Evolutionary conservation across 768 basidiomycete genomes (phyloP).

Genomic region (Mycena maculata): DNA sequence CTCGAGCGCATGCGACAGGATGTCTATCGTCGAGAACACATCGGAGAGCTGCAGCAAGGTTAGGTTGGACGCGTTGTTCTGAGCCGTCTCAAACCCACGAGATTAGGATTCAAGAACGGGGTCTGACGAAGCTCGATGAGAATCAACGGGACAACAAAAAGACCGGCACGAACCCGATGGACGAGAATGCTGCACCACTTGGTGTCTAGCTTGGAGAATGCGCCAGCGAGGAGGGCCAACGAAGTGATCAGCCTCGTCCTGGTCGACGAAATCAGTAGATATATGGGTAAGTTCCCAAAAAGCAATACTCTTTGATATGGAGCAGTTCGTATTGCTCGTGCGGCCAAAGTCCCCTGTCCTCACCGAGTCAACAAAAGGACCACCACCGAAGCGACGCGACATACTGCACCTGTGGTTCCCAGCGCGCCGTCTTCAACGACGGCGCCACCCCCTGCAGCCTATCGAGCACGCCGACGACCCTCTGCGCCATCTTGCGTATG

Average conservation of each 20-base stretch:
- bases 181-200: conserved; percentile 59
- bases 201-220: conserved; percentile 54
- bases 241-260: conserved; percentile 48
- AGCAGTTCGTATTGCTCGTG: conserved; percentile 50
- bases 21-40: conserved; percentile 54
- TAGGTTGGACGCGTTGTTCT: not conserved
- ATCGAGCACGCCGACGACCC: conserved; percentile 48
- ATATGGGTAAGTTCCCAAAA: not conserved
- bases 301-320: conserved; percentile 46
- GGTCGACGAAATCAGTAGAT: not conserved
- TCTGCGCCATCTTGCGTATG: conserved; percentile 48
- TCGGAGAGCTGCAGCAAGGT: conserved; percentile 51
- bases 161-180: conserved; percentile 44
- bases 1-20: conserved; percentile 51
- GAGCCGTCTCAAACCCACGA: conserved; percentile 42
- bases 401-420: conserved; percentile 57
- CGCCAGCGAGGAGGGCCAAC: conserved; percentile 51
- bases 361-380: not conserved
- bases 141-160: not conserved
- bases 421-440: conserved; percentile 52
- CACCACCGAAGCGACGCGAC: conserved; percentile 35
- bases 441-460: conserved; percentile 52
- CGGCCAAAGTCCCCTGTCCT: conserved; percentile 55
- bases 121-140: conserved; percentile 41
- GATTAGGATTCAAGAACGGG: conserved; percentile 58